A percentile compares a stretch with the other conserved stretches of the same genome.
Conservation (phyloP, 2,329 filamentous ascomycete genomes). For the Laburnicola sp. region DNA sequence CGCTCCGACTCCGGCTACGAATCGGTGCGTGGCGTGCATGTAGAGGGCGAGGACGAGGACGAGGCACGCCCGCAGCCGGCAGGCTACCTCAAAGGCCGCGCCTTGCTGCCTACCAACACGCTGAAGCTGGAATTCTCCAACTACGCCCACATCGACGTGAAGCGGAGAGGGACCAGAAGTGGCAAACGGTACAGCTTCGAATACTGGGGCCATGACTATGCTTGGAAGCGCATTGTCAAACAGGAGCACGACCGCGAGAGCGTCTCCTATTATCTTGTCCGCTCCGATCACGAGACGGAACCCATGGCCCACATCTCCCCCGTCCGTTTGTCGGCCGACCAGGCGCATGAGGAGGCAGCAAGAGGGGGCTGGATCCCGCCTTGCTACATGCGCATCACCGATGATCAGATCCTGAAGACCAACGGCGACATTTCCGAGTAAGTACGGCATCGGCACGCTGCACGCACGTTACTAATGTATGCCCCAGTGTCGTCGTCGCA, state of each 20-base stretch:
- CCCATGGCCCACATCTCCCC: constrained; percentile 83
- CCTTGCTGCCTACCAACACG: constrained; percentile 66
- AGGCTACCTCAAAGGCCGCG: constrained; percentile 45
- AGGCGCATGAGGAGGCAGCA: constrained; percentile 70
- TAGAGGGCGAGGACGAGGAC: constrained; percentile 27
- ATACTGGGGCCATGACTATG: constrained; percentile 87
- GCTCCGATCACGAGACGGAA: constrained; percentile 62
- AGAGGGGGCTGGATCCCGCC: constrained; percentile 90
- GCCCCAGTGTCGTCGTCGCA: constrained; percentile 76
- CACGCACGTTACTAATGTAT: constrained; percentile 21
- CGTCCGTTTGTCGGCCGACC: constrained; percentile 70
- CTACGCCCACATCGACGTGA: constrained; percentile 88
- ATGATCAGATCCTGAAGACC: constrained; percentile 68
- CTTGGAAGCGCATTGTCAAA: constrained; percentile 76
- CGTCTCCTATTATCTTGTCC: constrained; percentile 78
- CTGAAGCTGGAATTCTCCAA: constrained; percentile 96
- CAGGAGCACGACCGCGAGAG: constrained; percentile 65
- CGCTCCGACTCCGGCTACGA: constrained; percentile 64
- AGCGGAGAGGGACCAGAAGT: constrained; percentile 65
- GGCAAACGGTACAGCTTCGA: constrained; percentile 85
- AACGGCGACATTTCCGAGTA: constrained; percentile 86
- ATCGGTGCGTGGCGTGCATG: constrained; percentile 44
- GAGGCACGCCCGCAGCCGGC: constrained; percentile 37
- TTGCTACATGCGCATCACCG: constrained; percentile 87
- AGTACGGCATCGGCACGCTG: constrained; percentile 44